Conservation (phyloP, 2,329 filamentous ascomycete genomes). For the Colletotrichum lini region DNA sequence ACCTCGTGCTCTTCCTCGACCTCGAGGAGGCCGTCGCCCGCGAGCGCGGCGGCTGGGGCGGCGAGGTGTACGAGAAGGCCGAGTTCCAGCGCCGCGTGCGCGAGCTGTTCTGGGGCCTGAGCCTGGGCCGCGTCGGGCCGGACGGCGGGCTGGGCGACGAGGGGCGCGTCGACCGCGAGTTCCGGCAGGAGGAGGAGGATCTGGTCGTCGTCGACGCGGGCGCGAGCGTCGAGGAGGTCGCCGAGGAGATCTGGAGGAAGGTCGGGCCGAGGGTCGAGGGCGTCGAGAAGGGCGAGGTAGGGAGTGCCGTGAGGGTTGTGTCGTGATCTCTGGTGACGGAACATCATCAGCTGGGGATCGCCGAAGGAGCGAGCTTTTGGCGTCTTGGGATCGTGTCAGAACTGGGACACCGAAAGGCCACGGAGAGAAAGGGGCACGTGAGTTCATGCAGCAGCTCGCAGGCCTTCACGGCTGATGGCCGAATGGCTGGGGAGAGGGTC, state of each 20-base stretch:
- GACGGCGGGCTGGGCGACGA: constrained; percentile 46
- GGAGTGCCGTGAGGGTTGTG: constrained; percentile 61
- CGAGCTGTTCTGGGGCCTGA: constrained; percentile 76
- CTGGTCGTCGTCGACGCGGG: constrained; percentile 69
- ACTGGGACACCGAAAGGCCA: neutral
- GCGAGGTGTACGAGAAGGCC: constrained; percentile 88
- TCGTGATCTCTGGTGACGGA: constrained; percentile 12
- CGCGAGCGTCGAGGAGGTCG: constrained; percentile 68
- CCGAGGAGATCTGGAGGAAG: constrained; percentile 68
- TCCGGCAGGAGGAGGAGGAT: constrained; percentile 67
- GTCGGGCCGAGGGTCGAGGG: constrained; percentile 62
- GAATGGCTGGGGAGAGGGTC: neutral
- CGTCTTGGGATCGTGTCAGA: neutral
- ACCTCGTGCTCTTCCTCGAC: constrained; percentile 90
- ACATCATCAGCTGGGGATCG: neutral
- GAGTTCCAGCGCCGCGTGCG: constrained; percentile 87
- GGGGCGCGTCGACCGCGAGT: constrained; percentile 49
- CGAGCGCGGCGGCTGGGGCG: constrained; percentile 87
- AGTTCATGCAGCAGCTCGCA: neutral
- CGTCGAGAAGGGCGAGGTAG: constrained; percentile 66
- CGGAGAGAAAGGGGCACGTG: neutral
- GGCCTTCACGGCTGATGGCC: neutral
- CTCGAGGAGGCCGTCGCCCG: constrained; percentile 81
- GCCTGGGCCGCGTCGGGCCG: constrained; percentile 60
- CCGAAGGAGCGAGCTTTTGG: neutral